Evolutionary conservation across 805 yeast species (phyloP).

Genomic region (Candida argentea): DNA sequence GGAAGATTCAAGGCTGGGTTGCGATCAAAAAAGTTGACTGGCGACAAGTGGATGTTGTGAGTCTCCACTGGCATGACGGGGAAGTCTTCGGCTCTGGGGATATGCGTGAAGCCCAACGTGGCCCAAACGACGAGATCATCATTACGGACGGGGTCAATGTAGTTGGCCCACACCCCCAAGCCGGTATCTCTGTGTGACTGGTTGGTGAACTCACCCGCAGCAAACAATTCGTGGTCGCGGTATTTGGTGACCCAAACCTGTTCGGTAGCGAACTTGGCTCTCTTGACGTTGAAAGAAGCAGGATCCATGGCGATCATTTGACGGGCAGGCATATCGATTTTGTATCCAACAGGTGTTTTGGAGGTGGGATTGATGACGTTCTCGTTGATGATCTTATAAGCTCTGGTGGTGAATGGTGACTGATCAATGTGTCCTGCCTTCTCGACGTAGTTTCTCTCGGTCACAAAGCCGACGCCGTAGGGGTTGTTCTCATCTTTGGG

Average conservation of each 20-base stretch:
- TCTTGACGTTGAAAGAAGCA: slow-evolving; percentile 53
- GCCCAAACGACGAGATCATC: slow-evolving; percentile 75
- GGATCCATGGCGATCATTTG: slow-evolving; percentile 64
- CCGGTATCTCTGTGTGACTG: slow-evolving; percentile 68
- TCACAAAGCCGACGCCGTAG: slow-evolving; percentile 58
- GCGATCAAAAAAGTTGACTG: slow-evolving; percentile 64
- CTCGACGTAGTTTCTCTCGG: slow-evolving; percentile 55
- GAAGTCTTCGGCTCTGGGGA: slow-evolving; percentile 79
- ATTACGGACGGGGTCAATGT: slow-evolving; percentile 58
- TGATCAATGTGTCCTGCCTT: slow-evolving; percentile 65
- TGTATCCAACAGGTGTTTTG: slow-evolving; percentile 67
- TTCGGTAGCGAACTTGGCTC: slow-evolving; percentile 69
- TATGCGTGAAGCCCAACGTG: slow-evolving; percentile 71
- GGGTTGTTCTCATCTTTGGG: slow-evolving; percentile 49
- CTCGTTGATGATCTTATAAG: slow-evolving; percentile 69
- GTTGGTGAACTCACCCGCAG: slow-evolving; percentile 83
- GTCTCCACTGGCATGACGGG: slow-evolving; percentile 86
- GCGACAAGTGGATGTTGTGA: slow-evolving; percentile 52
- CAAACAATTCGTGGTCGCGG: slow-evolving; percentile 59
- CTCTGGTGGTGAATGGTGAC: slow-evolving; percentile 65
- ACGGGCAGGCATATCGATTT: slow-evolving; percentile 61
- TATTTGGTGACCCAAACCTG: slow-evolving; percentile 79
- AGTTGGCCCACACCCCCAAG: slow-evolving; percentile 60
- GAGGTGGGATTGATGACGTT: slow-evolving; percentile 59
- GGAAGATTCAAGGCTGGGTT: slow-evolving; percentile 78